Conservation (phyloP, 495 filamentous ascomycete genomes). For the Talaromyces stipitatus region DNA sequence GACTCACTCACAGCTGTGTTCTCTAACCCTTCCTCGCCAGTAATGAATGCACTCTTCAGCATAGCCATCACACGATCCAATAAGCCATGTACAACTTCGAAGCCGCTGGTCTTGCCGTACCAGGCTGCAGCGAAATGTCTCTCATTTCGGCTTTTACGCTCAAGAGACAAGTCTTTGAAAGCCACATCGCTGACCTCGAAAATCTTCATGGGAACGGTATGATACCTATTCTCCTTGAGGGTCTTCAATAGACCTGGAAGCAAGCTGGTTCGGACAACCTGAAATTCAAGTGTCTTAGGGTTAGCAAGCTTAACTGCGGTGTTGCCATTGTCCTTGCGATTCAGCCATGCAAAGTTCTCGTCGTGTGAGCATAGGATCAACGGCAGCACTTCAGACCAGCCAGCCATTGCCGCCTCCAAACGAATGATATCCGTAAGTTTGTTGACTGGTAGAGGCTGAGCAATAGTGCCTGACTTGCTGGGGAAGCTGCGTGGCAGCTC, state of each 20-base stretch:
- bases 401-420: constrained; percentile 84
- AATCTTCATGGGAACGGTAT: constrained; percentile 82
- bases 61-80: constrained; percentile 88
- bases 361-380: constrained; percentile 96
- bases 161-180: constrained; percentile 70
- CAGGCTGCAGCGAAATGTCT: constrained; percentile 90
- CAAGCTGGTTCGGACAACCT: constrained; percentile 86
- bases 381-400: constrained; percentile 94
- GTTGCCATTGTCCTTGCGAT: constrained; percentile 79
- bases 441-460: constrained; percentile 82
- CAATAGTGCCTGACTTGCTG: constrained; percentile 74
- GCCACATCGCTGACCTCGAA: constrained; percentile 90
- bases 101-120: constrained; percentile 91
- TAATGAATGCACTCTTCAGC: constrained; percentile 76
- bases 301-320: constrained; percentile 87
- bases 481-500: constrained; percentile 77
- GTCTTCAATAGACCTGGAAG: constrained; percentile 93
- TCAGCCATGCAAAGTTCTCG: constrained; percentile 96
- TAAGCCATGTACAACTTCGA: constrained; percentile 92
- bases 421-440: constrained; percentile 91
- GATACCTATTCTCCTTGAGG: constrained; percentile 86
- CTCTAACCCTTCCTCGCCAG: constrained; percentile 61
- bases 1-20: constrained; percentile 47
- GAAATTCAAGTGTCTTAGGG: constrained; percentile 93
- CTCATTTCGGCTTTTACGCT: constrained; percentile 86